Conservation (phyloP, 148 eudicot species). For the Spergularia marina region DNA sequence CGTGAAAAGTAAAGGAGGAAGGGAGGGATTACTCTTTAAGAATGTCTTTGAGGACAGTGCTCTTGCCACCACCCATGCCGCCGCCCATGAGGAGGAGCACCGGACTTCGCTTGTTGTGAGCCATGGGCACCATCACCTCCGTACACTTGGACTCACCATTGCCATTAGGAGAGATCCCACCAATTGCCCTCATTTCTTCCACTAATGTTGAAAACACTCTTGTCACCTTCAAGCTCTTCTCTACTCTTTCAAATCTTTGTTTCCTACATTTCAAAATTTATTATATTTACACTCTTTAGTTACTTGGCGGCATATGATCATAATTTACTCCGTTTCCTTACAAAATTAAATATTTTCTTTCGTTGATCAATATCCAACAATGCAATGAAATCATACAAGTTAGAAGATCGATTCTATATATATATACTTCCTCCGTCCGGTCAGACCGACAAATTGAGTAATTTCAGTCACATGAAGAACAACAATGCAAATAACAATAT, state of each 20-base stretch:
- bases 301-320: no score
- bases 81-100: conserved; percentile 92
- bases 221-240: conserved; percentile 57
- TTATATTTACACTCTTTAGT: no score
- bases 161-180: conserved; percentile 21
- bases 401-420: no score
- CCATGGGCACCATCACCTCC: conserved; percentile 77
- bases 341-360: no score
- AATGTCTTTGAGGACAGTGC: conserved; percentile 85
- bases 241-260: conserved; percentile 72
- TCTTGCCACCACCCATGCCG: conserved; percentile 97
- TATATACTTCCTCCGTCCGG: no score
- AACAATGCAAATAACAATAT: no score
- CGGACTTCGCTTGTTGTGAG: conserved; percentile 63
- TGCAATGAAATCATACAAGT: no score
- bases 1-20: background rate
- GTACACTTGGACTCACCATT: conserved; percentile 40
- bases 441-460: no score
- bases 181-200: conserved; percentile 81
- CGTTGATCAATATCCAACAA: no score
- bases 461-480: no score
- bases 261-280: conserved; percentile 37
- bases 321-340: background rate
- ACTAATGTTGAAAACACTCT: conserved; percentile 66
- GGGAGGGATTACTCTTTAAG: conserved; percentile 49